Percentiles rank a stretch among this genome's conserved stretches.
Conservation (phyloP, 208 protist species). For the Sergeia podlipaevii region DNA sequence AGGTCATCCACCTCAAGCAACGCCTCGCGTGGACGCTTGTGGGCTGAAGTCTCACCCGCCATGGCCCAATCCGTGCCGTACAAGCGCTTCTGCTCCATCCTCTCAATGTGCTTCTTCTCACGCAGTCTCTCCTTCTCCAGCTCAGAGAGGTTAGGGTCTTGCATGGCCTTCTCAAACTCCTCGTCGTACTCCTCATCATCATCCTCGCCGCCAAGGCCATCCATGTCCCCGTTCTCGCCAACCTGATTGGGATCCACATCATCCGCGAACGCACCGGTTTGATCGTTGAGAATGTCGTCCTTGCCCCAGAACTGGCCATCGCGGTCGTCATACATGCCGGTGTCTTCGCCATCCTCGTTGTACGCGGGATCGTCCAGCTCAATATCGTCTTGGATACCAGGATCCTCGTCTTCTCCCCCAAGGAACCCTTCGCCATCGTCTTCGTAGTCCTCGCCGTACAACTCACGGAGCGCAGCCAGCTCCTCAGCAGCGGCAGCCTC, state of each 20-base stretch:
- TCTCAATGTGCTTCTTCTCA: conserved; percentile 56
- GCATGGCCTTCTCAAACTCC: conserved; percentile 52
- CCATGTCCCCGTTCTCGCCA: neutral
- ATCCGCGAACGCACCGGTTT: conserved; percentile 14
- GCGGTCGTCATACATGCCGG: conserved; percentile 32
- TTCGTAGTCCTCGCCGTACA: conserved; percentile 89
- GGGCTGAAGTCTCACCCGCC: conserved; percentile 71
- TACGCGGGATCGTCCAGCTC: conserved; percentile 51
- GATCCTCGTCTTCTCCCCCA: conserved; percentile 39
- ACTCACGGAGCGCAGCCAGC: conserved; percentile 69
- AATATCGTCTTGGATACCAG: conserved; percentile 56
- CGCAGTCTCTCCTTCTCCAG: conserved; percentile 70
- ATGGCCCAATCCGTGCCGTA: conserved; percentile 81
- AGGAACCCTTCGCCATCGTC: conserved; percentile 45
- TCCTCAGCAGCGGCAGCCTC: conserved; percentile 56
- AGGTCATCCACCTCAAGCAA: conserved; percentile 78
- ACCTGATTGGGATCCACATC: conserved; percentile 5
- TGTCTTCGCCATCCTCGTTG: conserved; percentile 10
- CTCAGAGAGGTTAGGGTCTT: conserved; percentile 57
- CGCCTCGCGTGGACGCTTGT: conserved; percentile 74
- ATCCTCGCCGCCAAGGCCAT: conserved; percentile 8
- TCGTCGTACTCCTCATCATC: conserved; percentile 40
- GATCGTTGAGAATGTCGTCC: conserved; percentile 40
- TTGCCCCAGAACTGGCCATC: conserved; percentile 38
- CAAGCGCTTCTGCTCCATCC: conserved; percentile 78